A percentile compares a stretch with the other conserved stretches of the same genome.
These are phyloP conservation scores for Periconia macrospinosa DNA, from an alignment of 2,329 filamentous ascomycete species.

Conservation along the genomic window DNA sequence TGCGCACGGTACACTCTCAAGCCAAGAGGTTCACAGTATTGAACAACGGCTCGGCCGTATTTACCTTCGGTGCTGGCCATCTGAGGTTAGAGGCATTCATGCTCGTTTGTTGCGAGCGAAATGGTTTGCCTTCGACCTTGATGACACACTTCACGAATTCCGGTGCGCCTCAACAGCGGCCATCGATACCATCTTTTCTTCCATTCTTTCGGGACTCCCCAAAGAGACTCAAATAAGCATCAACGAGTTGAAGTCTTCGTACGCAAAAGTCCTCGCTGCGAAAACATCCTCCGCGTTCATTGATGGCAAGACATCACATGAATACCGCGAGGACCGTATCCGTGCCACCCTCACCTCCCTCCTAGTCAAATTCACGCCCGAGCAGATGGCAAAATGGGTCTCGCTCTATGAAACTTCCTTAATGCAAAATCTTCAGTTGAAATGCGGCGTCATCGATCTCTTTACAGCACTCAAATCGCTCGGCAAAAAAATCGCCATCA, in stretches of 20 bases:
- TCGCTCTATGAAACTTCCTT: conserved; percentile 36
- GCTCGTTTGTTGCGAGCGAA: neutral
- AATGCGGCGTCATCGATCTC: conserved; percentile 42
- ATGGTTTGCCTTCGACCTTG: conserved; percentile 54
- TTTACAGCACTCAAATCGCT: conserved; percentile 36
- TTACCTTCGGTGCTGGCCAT: neutral
- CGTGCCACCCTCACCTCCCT: conserved; percentile 28
- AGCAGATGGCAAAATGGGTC: conserved; percentile 20
- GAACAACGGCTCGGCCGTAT: neutral
- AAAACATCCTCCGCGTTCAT: conserved; percentile 47
- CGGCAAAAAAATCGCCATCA: conserved; percentile 46
- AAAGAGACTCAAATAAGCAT: conserved; percentile 1
- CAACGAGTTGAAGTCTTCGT: conserved; percentile 22
- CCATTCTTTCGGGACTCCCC: conserved; percentile 18
- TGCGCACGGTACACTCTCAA: neutral
- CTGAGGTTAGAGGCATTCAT: neutral
- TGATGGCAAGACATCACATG: conserved; percentile 48
- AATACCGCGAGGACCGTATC: conserved; percentile 49
- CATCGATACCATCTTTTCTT: conserved; percentile 33
- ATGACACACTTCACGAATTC: conserved; percentile 54
- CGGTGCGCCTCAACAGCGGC: conserved; percentile 45
- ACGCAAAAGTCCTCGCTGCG: conserved; percentile 37
- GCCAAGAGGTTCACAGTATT: neutral
- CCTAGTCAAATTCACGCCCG: conserved; percentile 20
- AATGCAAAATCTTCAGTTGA: conserved; percentile 33